A percentile compares a stretch with the other conserved stretches of the same genome.
Evolutionary conservation across 495 filamentous ascomycete genomes (phyloP).

Genomic region (Tetracladium setigerum): DNA sequence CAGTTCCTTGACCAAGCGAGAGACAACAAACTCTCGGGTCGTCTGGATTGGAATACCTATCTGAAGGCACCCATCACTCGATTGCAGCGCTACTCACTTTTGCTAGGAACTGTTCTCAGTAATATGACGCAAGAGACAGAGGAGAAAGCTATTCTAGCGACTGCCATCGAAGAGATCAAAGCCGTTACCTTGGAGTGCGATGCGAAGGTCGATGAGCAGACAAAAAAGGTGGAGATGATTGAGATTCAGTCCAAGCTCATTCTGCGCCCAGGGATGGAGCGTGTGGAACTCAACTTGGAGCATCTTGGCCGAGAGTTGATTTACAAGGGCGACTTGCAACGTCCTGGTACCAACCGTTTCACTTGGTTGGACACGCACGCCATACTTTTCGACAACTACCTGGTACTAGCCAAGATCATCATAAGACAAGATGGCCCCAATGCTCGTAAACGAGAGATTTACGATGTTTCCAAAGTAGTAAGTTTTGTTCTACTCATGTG

Average conservation of each 20-base stretch:
- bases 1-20: conserved; percentile 75
- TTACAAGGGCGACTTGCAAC: conserved; percentile 81
- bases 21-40: conserved; percentile 72
- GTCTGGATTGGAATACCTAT: conserved; percentile 89
- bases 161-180: conserved; percentile 93
- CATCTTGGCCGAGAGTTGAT: conserved; percentile 88
- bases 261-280: conserved; percentile 77
- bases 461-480: conserved; percentile 89
- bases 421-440: conserved; percentile 54
- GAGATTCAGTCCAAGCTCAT: conserved; percentile 80
- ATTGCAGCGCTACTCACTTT: conserved; percentile 81
- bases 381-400: conserved; percentile 92
- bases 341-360: conserved; percentile 79
- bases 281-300: conserved; percentile 81
- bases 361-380: conserved; percentile 88
- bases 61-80: conserved; percentile 89
- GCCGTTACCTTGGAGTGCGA: conserved; percentile 89
- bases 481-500: conserved; percentile 20
- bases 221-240: conserved; percentile 80
- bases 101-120: conserved; percentile 77
- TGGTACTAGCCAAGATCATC: conserved; percentile 83
- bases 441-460: conserved; percentile 70
- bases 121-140: conserved; percentile 78
- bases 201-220: conserved; percentile 87
- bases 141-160: conserved; percentile 78